Conservation (phyloP, 2,329 filamentous ascomycete genomes). For the Colletotrichum godetiae region DNA sequence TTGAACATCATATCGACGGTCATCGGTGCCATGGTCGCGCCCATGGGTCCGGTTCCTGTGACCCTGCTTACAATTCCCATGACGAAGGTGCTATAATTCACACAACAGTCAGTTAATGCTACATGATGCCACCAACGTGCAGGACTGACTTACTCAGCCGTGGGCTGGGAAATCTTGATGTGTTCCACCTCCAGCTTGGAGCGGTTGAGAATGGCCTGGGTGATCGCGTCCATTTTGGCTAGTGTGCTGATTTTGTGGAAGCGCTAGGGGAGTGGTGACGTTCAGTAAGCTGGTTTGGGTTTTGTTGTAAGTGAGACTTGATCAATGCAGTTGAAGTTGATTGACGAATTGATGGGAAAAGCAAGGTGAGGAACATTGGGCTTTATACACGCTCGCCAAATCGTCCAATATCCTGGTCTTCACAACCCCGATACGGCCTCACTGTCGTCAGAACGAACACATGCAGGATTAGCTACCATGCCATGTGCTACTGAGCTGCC, state of each 20-base stretch:
- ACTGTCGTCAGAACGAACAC: conserved; percentile 30
- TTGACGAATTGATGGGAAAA: background rate
- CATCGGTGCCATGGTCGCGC: conserved; percentile 44
- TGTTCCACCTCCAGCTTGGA: conserved; percentile 42
- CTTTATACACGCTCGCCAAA: conserved; percentile 22
- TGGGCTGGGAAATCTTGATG: conserved; percentile 45
- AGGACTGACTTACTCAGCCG: conserved; percentile 42
- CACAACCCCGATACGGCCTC: background rate
- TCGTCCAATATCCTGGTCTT: conserved; percentile 26
- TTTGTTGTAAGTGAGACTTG: conserved; percentile 9
- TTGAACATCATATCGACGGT: conserved; percentile 45
- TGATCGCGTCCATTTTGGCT: conserved; percentile 41
- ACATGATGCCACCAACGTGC: no score
- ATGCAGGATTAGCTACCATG: conserved; percentile 28
- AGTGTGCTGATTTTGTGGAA: conserved; percentile 13
- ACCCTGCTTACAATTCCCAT: conserved; percentile 45
- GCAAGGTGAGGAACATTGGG: background rate
- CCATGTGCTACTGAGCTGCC: conserved; percentile 25
- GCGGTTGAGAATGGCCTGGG: conserved; percentile 43
- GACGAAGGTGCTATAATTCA: conserved; percentile 42
- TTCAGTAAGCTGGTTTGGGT: background rate
- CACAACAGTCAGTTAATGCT: conserved; percentile 9
- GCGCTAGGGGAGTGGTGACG: conserved; percentile 21
- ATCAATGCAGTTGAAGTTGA: background rate
- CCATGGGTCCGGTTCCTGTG: conserved; percentile 44